Evolutionary conservation across 352 stramenopile genomes (phyloP).

Genomic region (Pythium myriotylum): DNA sequence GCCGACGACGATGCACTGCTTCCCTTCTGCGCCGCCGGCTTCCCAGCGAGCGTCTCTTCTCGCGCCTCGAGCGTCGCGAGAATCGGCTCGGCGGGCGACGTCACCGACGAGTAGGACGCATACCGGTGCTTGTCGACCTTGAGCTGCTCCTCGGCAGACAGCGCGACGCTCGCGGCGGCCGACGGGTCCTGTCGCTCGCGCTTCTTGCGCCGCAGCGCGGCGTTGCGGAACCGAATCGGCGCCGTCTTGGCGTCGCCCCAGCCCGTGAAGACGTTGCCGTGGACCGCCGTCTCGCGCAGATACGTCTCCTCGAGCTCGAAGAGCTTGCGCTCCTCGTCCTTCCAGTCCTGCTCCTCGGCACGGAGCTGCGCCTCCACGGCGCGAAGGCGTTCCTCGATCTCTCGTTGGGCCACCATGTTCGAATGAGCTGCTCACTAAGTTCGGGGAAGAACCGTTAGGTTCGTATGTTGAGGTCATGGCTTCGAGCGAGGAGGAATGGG

Average conservation of each 20-base stretch:
- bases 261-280: conserved; percentile 74
- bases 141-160: conserved; percentile 54
- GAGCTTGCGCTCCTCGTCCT: conserved; percentile 68
- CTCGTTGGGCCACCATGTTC: conserved; percentile 44
- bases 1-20: not conserved
- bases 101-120: conserved; percentile 69
- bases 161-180: not conserved
- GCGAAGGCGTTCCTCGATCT: conserved; percentile 59
- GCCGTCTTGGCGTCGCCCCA: conserved; percentile 70
- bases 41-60: conserved; percentile 3
- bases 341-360: conserved; percentile 56
- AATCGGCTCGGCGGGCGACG: conserved; percentile 63
- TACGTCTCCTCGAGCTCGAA: conserved; percentile 80
- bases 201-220: conserved; percentile 57
- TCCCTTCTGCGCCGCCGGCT: not conserved
- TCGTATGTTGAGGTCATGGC: conserved; percentile 5
- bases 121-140: conserved; percentile 67
- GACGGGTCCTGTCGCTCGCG: conserved; percentile 48
- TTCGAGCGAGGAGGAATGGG: conserved; percentile 25
- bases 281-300: conserved; percentile 62
- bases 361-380: conserved; percentile 42
- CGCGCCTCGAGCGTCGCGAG: conserved; percentile 2
- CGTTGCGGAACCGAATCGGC: conserved; percentile 70
- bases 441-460: conserved; percentile 5
- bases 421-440: not conserved